phyloP scores from a whole-genome alignment of 2,329 filamentous ascomycete genomes.

The Drechmeria coniospora region DNA sequence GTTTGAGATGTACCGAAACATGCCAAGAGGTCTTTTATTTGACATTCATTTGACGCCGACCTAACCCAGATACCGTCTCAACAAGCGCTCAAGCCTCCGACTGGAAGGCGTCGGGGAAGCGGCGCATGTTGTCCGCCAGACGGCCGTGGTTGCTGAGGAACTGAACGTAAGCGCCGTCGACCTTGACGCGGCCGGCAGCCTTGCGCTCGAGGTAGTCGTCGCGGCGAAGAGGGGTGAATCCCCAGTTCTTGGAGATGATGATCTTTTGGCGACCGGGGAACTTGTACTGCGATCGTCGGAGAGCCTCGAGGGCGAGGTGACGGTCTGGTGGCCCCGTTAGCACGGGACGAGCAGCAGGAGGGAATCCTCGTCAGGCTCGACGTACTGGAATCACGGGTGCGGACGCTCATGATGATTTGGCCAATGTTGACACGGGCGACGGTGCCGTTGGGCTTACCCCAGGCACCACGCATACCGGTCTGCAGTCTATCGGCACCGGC shows the following conservation, averaged over 20 bases:
- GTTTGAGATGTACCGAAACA: constrained; percentile 18
- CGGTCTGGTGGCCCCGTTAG: constrained; percentile 44
- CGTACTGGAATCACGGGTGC: constrained; percentile 85
- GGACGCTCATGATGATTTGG: constrained; percentile 94
- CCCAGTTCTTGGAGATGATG: constrained; percentile 99
- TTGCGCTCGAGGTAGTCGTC: constrained; percentile 97
- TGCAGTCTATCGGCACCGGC: constrained; percentile 99
- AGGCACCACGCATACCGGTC: constrained; percentile 99
- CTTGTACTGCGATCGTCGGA: constrained; percentile 99
- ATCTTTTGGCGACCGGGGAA: constrained; percentile 99
- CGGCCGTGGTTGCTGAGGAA: constrained; percentile 92
- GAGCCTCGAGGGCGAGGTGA: constrained; percentile 87
- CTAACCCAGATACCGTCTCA: constrained; percentile 23
- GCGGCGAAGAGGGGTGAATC: constrained; percentile 94
- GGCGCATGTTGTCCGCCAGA: constrained; percentile 74
- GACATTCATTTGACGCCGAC: constrained; percentile 31
- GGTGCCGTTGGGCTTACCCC: constrained; percentile 97
- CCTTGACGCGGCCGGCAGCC: constrained; percentile 82
- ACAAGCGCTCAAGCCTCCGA: constrained; percentile 31
- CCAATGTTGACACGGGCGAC: constrained; percentile 99
- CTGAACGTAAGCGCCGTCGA: constrained; percentile 98
- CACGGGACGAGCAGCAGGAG: constrained; percentile 2
- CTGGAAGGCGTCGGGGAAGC: constrained; percentile 86
- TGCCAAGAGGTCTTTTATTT: constrained; percentile 19
- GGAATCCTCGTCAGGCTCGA: constrained; percentile 13